Base-by-base conservation (phyloP, 805 yeast genomes). In the Phaffomyces opuntiae region DNA sequence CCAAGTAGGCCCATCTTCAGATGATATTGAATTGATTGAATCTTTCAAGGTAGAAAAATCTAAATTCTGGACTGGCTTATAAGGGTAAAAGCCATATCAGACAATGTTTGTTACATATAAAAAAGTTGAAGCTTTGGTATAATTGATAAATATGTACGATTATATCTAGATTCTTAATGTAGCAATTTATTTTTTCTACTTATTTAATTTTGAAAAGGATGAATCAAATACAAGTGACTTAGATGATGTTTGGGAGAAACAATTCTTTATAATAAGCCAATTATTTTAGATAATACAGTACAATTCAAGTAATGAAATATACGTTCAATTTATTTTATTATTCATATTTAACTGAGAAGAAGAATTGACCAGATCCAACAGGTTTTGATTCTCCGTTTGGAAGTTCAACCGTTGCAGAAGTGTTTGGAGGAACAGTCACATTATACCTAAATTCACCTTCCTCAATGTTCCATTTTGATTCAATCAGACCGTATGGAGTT, bases 1-100 rank as follows among this genome's bases (percentile, higher is more conserved):
- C 11, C 62, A 67, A 38, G 73, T 76, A 24, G 81, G 80, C 42
- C 62, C 67, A 50, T 56, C 65, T 3, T 58, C 61, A 48, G 64
- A 52, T 42, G 64, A 60, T 39, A 44, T 57, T 43, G 54, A 52
- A 43, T 45, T 60, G 44, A 48, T 48, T 41, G 57, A 52, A 43
- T 40, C 46, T 33, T 61, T 62, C 45, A 49, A 46, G 7, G 49
- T 62, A 31, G 45, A 49, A 38, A 49, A 52, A 39, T 50, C 56
- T 25, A 48, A 50, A 43, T 53, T 51, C 38, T 40, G 43, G 43
- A 26, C 33, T 5, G 43, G 43, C 26, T 35, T 40, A 35, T 40
- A 35, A 17, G 33, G 24, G 13, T 21, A 21, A 29, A 11, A 9
- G 9, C 24, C 5, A 21, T 21, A 29, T 9, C 11, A 27, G 29